These are phyloP conservation scores for Phanerochaete carnosa DNA, from an alignment of 768 basidiomycete species.

Conservation along the genomic window DNA sequence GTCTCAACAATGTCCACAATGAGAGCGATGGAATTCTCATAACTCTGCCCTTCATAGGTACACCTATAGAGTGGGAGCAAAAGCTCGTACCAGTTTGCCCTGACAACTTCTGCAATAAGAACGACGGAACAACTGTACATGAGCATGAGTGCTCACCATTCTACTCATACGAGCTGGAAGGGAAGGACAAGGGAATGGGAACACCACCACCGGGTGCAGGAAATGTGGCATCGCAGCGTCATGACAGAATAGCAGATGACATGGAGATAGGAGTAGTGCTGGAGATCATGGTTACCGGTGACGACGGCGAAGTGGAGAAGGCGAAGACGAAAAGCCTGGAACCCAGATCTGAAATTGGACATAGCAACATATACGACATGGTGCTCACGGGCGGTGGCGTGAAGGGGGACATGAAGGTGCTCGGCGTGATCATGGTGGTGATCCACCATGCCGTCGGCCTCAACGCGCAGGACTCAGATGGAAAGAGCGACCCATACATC, in stretches of 20 bases:
- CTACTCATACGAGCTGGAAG: constrained; percentile 1
- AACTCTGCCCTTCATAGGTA: constrained; percentile 18
- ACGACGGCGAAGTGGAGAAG: constrained; percentile 4
- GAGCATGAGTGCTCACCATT: constrained; percentile 16
- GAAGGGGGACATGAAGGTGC: constrained; percentile 39
- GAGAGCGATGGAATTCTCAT: background rate
- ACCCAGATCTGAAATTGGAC: constrained; percentile 13
- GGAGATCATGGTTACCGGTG: constrained; percentile 23
- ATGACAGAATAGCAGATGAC: constrained; percentile 20
- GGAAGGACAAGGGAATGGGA: constrained; percentile 14
- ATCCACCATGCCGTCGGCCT: constrained; percentile 45
- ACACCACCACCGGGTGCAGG: constrained; percentile 25
- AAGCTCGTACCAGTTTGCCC: background rate
- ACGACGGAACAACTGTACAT: constrained; percentile 19
- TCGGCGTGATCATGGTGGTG: constrained; percentile 46
- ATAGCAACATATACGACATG: constrained; percentile 5
- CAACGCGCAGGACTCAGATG: constrained; percentile 44
- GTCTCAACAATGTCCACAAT: background rate
- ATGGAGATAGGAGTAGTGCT: constrained; percentile 15
- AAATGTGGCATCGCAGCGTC: constrained; percentile 30
- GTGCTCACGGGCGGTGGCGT: constrained; percentile 37
- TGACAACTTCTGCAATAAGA: no score
- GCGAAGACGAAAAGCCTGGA: no score
- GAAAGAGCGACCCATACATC: constrained; percentile 42
- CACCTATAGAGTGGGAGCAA: constrained; percentile 12